Conservation (phyloP, 495 filamentous ascomycete genomes). For the Daldinia caldariorum region DNA sequence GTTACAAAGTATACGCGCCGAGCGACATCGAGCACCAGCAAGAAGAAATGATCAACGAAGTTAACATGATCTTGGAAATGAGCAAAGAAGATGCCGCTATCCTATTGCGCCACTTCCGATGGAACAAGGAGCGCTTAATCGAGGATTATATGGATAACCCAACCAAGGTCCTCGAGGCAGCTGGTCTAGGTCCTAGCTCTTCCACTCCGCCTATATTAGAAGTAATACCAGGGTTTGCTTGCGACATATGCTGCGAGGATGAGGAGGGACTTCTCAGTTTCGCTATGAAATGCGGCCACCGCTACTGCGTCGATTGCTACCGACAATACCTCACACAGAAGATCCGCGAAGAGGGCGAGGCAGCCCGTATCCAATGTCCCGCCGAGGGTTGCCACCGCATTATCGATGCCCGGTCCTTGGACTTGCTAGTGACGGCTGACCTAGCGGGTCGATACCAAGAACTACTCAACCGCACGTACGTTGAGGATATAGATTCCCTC, state of each 20-base stretch:
- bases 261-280: conserved; percentile 81
- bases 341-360: conserved; percentile 93
- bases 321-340: conserved; percentile 89
- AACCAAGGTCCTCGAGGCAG: conserved; percentile 80
- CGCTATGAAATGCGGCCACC: conserved; percentile 93
- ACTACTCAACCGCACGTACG: conserved; percentile 90
- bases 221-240: conserved; percentile 78
- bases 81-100: conserved; percentile 89
- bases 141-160: conserved; percentile 93
- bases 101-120: conserved; percentile 83
- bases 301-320: conserved; percentile 96
- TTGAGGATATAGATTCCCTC: conserved; percentile 92
- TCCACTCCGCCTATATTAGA: conserved; percentile 72
- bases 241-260: conserved; percentile 97
- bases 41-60: conserved; percentile 83
- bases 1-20: conserved; percentile 81
- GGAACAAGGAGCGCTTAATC: conserved; percentile 95
- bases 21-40: conserved; percentile 83
- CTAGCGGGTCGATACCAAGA: conserved; percentile 82
- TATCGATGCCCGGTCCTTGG: conserved; percentile 87
- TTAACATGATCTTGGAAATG: conserved; percentile 86
- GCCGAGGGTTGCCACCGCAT: conserved; percentile 86
- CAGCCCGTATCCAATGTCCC: conserved; percentile 93
- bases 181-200: conserved; percentile 78
- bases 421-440: conserved; percentile 79